Conservation (phyloP, 192 early-diverging fungal species). For the Umbelopsis ramanniana region DNA sequence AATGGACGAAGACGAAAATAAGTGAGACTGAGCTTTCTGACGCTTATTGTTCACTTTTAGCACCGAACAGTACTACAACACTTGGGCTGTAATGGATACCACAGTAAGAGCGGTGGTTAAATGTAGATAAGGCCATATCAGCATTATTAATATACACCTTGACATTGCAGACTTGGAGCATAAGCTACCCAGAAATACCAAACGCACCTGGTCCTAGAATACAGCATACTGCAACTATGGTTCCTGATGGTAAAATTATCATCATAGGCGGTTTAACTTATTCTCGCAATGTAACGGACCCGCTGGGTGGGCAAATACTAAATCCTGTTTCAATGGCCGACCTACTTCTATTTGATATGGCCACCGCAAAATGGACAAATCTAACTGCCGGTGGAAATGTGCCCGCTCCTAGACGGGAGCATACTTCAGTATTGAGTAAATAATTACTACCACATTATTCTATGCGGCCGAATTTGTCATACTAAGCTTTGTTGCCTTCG, state of each 20-base stretch:
- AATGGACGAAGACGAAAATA: background rate
- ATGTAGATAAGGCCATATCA: background rate
- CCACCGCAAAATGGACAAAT: conserved; percentile 27
- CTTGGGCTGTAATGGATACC: conserved; percentile 29
- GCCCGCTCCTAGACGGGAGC: conserved; percentile 35
- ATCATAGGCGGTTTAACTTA: conserved; percentile 36
- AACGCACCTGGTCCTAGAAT: conserved; percentile 27
- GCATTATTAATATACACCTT: background rate
- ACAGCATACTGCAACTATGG: conserved; percentile 37
- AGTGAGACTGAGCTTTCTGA: background rate
- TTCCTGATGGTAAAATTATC: conserved; percentile 27
- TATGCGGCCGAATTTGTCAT: background rate
- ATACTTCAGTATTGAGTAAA: conserved; percentile 38
- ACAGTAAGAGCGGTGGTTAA: background rate
- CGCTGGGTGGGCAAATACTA: conserved; percentile 21
- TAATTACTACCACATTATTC: background rate
- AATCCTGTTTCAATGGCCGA: conserved; percentile 37
- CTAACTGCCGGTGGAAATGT: conserved; percentile 41
- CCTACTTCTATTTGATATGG: conserved; percentile 27
- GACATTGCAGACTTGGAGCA: conserved; percentile 26
- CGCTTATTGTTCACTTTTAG: background rate
- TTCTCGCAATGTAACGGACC: conserved; percentile 37
- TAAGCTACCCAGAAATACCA: conserved; percentile 20
- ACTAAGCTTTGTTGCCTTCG: background rate
- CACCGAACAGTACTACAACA: conserved; percentile 18